Conservation (phyloP, 441 rosid species). For the Theobroma grandiflorum region DNA sequence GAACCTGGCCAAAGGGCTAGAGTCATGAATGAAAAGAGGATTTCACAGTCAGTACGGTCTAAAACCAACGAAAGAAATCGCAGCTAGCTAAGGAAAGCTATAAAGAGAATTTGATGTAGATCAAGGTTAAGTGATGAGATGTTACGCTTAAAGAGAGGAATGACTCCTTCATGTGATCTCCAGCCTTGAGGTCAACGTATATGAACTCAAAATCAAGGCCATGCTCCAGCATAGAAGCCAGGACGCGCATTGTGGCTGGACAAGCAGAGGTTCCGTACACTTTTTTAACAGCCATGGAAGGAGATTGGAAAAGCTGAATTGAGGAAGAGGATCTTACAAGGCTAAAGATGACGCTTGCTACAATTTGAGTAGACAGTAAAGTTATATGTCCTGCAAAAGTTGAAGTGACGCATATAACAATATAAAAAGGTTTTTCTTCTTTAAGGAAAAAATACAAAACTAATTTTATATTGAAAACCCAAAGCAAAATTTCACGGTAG, state of each 20-base stretch:
- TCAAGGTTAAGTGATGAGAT: not conserved
- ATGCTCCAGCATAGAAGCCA: constrained; percentile 71
- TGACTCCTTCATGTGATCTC: constrained; percentile 61
- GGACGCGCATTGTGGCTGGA: constrained; percentile 58
- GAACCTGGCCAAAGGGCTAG: constrained; percentile 51
- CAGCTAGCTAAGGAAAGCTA: not conserved
- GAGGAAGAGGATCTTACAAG: not conserved
- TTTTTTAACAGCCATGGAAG: constrained; percentile 31
- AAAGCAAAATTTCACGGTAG: too few relatives aligned
- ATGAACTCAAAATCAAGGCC: constrained; percentile 65
- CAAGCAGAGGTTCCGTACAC: constrained; percentile 64
- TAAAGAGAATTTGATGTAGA: not conserved
- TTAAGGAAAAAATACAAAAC: too few relatives aligned
- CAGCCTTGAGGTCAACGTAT: constrained; percentile 63
- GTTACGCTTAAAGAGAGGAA: constrained; percentile 65
- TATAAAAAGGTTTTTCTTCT: too few relatives aligned
- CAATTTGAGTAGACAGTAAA: too few relatives aligned
- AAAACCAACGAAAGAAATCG: not conserved
- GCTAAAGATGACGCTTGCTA: too few relatives aligned
- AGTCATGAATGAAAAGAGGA: constrained; percentile 8
- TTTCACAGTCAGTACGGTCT: not conserved
- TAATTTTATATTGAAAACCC: too few relatives aligned
- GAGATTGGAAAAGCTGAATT: not conserved
- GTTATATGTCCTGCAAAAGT: too few relatives aligned
- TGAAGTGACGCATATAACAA: too few relatives aligned